phyloP scores from a whole-genome alignment of 352 stramenopile species.

The Globisporangium heterothallicum region DNA sequence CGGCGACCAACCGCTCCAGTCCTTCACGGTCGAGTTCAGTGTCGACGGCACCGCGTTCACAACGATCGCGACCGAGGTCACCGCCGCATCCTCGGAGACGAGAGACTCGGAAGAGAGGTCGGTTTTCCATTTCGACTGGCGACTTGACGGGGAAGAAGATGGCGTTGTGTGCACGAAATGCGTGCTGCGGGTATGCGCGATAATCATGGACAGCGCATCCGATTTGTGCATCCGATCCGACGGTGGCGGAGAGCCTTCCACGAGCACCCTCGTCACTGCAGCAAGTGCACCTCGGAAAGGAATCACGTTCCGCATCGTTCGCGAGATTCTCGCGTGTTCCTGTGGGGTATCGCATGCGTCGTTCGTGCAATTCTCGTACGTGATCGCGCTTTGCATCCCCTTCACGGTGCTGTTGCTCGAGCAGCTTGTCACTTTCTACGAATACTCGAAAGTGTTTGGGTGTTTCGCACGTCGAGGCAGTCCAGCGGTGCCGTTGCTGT shows the following conservation, averaged over 20 bases:
- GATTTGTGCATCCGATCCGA: conserved; percentile 51
- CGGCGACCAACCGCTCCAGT: conserved; percentile 15
- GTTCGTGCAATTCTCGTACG: conserved; percentile 34
- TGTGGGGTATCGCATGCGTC: conserved; percentile 36
- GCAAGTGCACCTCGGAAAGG: conserved; percentile 10
- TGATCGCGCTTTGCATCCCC: conserved; percentile 35
- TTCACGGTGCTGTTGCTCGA: conserved; percentile 35
- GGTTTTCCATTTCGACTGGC: conserved; percentile 42
- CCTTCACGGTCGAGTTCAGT: conserved; percentile 45
- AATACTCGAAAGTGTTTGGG: conserved; percentile 39
- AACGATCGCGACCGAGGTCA: conserved; percentile 22
- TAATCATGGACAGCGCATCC: neutral
- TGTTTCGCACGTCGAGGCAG: conserved; percentile 34
- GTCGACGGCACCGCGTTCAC: conserved; percentile 29
- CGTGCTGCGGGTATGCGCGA: conserved; percentile 38
- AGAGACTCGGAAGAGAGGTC: neutral
- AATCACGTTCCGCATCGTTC: conserved; percentile 48
- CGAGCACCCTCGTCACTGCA: too few species aligned
- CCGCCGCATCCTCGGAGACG: conserved; percentile 4
- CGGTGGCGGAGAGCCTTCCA: conserved; percentile 17
- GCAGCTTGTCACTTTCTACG: conserved; percentile 59
- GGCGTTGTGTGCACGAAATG: conserved; percentile 38
- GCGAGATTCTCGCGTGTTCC: conserved; percentile 37
- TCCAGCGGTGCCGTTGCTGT: conserved; percentile 22
- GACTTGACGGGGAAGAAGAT: conserved; percentile 33